Evolutionary conservation across 129 eudicot species (phyloP).

Genomic region (Flaveria trinervia): DNA sequence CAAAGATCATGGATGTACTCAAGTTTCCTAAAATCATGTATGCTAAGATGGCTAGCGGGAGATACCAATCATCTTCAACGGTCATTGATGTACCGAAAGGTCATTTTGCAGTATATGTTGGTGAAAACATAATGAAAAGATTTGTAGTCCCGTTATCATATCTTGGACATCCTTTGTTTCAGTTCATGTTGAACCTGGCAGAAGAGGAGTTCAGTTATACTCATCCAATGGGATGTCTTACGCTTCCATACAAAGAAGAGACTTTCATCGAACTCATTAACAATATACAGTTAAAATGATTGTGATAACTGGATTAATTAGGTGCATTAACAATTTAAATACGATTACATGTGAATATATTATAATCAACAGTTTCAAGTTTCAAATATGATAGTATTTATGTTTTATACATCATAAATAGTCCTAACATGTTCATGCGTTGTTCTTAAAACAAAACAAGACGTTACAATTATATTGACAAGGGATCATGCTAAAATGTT

Average conservation of each 20-base stretch:
- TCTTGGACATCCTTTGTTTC: constrained; percentile 27
- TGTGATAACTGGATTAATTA: background rate
- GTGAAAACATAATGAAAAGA: constrained; percentile 12
- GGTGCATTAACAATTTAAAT: background rate
- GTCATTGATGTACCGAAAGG: too few relatives aligned
- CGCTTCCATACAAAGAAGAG: constrained; percentile 31
- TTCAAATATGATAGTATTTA: background rate
- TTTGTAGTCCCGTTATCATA: constrained; percentile 21
- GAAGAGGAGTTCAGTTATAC: constrained; percentile 26
- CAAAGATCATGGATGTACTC: background rate
- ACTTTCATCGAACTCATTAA: constrained; percentile 22
- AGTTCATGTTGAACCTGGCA: background rate
- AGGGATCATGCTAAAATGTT: background rate
- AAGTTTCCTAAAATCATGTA: constrained; percentile 22
- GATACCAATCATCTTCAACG: background rate
- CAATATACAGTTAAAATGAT: background rate
- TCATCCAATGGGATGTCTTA: constrained; percentile 37
- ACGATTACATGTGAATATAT: background rate
- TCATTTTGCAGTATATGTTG: too few relatives aligned
- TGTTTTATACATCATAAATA: background rate
- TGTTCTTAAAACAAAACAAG: too few relatives aligned
- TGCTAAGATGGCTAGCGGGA: background rate
- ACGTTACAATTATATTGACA: background rate
- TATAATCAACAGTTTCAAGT: background rate
- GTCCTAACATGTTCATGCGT: too few relatives aligned